Conservation (phyloP, 768 basidiomycete genomes). For the Kwoniella mangroviensis region DNA sequence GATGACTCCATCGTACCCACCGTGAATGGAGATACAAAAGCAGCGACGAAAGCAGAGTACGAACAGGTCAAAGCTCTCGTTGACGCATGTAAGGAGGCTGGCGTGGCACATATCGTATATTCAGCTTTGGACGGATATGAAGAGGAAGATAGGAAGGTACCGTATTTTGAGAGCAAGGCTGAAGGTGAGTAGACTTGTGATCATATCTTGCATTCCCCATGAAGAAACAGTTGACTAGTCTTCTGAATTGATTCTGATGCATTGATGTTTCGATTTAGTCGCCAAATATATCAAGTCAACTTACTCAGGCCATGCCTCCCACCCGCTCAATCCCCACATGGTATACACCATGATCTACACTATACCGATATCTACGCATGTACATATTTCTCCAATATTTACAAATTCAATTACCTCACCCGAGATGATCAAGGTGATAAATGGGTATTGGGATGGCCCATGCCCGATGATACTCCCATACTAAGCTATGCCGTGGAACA, state of each 20-base stretch:
- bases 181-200: not conserved
- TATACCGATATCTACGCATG: not conserved
- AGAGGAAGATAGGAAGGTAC: conserved; percentile 9
- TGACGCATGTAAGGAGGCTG: conserved; percentile 14
- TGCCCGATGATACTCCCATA: conserved; percentile 11
- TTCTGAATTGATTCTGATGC: too few relatives aligned
- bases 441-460: conserved; percentile 1
- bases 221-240: too few relatives aligned
- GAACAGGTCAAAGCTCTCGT: not conserved
- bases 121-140: conserved; percentile 15
- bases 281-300: conserved; percentile 12
- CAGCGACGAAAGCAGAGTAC: not conserved
- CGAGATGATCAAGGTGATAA: not conserved
- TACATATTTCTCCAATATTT: conserved; percentile 10
- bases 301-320: conserved; percentile 2
- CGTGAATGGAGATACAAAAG: not conserved
- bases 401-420: conserved; percentile 2
- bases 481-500: conserved; percentile 15
- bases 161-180: conserved; percentile 9
- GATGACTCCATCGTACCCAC: not conserved
- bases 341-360: not conserved
- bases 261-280: conserved; percentile 1
- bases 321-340: not conserved
- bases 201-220: not conserved
- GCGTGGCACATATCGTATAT: conserved; percentile 12